Percentiles rank a stretch among this genome's conserved stretches.
These are phyloP conservation scores for Curvularia hawaiiensis DNA, from an alignment of 2,329 filamentous ascomycete species.

Conservation along the genomic window DNA sequence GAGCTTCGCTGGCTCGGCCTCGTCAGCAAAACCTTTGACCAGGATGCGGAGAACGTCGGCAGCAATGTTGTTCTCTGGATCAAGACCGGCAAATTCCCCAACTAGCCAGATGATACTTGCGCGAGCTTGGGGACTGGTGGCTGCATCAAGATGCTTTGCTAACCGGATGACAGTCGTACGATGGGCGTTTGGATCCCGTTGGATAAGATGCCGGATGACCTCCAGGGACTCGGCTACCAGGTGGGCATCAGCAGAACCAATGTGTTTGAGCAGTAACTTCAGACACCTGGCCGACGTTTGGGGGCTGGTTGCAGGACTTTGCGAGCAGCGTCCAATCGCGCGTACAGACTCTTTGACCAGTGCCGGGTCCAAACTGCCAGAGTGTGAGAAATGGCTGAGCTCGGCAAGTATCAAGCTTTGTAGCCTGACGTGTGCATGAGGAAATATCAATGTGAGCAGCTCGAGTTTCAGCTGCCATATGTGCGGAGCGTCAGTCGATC, in stretches of 20 bases:
- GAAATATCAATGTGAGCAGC: conserved; percentile 87
- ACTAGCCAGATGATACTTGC: conserved; percentile 98
- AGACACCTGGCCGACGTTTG: conserved; percentile 74
- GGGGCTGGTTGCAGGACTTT: conserved; percentile 54
- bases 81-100: conserved; percentile 84
- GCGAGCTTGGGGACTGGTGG: conserved; percentile 83
- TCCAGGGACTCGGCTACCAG: conserved; percentile 92
- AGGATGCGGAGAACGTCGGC: conserved; percentile 90
- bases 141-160: conserved; percentile 88
- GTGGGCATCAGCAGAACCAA: conserved; percentile 84
- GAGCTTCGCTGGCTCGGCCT: conserved; percentile 83
- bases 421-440: conserved; percentile 73
- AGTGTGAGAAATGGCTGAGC: conserved; percentile 95
- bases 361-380: conserved; percentile 73
- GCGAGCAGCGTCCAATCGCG: conserved; percentile 91
- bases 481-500: conserved; percentile 75
- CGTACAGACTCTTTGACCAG: conserved; percentile 88
- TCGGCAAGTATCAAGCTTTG: conserved; percentile 91
- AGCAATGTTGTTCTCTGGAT: conserved; percentile 85
- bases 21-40: conserved; percentile 80
- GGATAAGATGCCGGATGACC: conserved; percentile 93
- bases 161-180: conserved; percentile 84
- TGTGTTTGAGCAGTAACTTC: conserved; percentile 80
- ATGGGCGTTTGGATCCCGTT: conserved; percentile 83
- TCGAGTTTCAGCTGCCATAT: conserved; percentile 95